phyloP scores from a whole-genome alignment of 129 eudicot species.

The Dittrichia graveolens region DNA sequence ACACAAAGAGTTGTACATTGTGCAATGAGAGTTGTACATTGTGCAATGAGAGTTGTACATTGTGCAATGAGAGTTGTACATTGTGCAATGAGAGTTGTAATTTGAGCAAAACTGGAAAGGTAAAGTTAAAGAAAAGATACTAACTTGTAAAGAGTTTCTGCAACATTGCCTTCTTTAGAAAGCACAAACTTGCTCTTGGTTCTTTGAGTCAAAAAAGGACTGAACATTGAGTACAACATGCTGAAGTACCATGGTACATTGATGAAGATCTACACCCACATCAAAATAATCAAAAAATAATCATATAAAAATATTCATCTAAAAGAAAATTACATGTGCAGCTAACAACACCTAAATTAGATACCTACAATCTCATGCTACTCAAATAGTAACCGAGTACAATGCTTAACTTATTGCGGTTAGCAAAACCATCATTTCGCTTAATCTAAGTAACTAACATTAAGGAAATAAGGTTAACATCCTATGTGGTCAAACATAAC shows the following conservation, averaged over 20 bases:
- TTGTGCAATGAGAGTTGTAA: neutral
- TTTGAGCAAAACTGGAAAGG: neutral
- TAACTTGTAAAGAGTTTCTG: slow-evolving; percentile 93
- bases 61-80: neutral
- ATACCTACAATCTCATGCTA: no score
- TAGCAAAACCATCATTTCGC: no score
- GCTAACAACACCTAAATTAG: no score
- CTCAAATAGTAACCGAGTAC: no score
- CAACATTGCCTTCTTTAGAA: slow-evolving; percentile 80
- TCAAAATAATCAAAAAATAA: neutral
- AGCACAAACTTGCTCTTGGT: slow-evolving; percentile 97
- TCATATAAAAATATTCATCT: neutral
- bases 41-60: no score
- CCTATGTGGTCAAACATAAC: no score
- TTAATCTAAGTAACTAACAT: no score
- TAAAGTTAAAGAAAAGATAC: slow-evolving; percentile 31
- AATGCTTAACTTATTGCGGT: no score
- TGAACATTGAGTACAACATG: slow-evolving; percentile 82
- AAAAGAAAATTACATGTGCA: no score
- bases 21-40: no score
- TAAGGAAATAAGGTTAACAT: no score
- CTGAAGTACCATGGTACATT: slow-evolving; percentile 99
- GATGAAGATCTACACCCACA: slow-evolving; percentile 69
- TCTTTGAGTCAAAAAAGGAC: slow-evolving; percentile 92
- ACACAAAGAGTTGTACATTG: neutral